phyloP scores from a whole-genome alignment of 164 flowering plant species.

The Sedum album region DNA sequence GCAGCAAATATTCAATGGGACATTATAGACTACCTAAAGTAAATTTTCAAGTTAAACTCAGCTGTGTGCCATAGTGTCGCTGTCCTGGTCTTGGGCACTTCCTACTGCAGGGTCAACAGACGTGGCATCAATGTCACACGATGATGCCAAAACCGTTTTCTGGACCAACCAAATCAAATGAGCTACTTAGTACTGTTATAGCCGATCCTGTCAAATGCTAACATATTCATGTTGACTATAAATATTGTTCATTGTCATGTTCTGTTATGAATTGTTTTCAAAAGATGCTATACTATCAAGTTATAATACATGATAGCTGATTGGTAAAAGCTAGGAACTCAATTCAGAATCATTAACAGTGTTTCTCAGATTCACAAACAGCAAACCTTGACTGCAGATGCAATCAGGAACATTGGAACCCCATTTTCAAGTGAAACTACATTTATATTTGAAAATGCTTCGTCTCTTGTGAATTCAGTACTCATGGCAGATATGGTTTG shows the following conservation, averaged over 20 bases:
- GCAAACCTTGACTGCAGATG: background rate
- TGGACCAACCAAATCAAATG: conserved; percentile 24
- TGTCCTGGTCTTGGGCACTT: conserved; percentile 18
- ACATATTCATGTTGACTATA: no score
- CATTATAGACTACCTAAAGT: conserved; percentile 1
- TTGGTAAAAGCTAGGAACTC: no score
- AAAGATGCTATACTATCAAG: background rate
- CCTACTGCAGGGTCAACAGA: conserved; percentile 25
- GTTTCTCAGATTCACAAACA: background rate
- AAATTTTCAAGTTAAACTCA: conserved; percentile 9
- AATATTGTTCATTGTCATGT: background rate
- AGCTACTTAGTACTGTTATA: conserved; percentile 12
- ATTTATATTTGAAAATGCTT: background rate
- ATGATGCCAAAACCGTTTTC: conserved; percentile 37
- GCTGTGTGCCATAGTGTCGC: conserved; percentile 20
- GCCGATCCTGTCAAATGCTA: background rate
- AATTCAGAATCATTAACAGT: background rate
- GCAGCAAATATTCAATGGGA: background rate
- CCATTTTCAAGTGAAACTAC: background rate
- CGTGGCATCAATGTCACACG: conserved; percentile 30
- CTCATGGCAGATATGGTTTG: background rate
- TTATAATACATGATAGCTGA: background rate
- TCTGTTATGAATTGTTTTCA: background rate
- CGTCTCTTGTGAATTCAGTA: background rate
- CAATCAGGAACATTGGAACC: background rate